These are phyloP conservation scores for Dactylis glomerata DNA, from an alignment of 176 grass and related monocot species.

Conservation along the genomic window DNA sequence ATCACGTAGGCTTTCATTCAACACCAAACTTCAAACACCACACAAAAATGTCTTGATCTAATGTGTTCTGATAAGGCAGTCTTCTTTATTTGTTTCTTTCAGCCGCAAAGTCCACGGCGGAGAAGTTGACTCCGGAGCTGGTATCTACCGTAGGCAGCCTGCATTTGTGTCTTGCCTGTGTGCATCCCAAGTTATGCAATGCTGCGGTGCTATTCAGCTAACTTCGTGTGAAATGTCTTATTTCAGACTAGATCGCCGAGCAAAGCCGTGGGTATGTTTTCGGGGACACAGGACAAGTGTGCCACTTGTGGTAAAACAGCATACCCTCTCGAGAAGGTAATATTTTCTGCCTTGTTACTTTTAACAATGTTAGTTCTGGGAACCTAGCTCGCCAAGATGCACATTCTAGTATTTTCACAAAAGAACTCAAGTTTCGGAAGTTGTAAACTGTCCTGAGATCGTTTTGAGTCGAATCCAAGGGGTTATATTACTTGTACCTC, in stretches of 20 bases:
- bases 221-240: neutral
- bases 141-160: constrained; percentile 22
- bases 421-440: neutral
- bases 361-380: neutral
- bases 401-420: neutral
- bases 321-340: constrained; percentile 98
- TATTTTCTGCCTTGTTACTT: neutral
- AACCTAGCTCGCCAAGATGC: neutral
- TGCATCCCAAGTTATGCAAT: neutral
- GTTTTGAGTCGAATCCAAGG: neutral
- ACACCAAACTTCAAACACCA: neutral
- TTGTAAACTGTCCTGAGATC: neutral
- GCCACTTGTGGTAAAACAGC: constrained; percentile 92
- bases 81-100: constrained; percentile 23
- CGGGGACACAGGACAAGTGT: constrained; percentile 97
- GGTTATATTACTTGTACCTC: neutral
- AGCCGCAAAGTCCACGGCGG: constrained; percentile 57
- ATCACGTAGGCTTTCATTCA: constrained; percentile 31
- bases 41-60: neutral
- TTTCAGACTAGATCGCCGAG: constrained; percentile 85
- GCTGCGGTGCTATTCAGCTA: neutral
- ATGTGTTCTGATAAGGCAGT: neutral
- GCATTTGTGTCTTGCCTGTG: neutral
- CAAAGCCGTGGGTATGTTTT: constrained; percentile 94
- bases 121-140: constrained; percentile 61